A percentile compares a stretch with the other conserved stretches of the same genome.
Evolutionary conservation across 1,284 basidiomycete genomes (phyloP).

Genomic region (Anthracocystis walkeri): DNA sequence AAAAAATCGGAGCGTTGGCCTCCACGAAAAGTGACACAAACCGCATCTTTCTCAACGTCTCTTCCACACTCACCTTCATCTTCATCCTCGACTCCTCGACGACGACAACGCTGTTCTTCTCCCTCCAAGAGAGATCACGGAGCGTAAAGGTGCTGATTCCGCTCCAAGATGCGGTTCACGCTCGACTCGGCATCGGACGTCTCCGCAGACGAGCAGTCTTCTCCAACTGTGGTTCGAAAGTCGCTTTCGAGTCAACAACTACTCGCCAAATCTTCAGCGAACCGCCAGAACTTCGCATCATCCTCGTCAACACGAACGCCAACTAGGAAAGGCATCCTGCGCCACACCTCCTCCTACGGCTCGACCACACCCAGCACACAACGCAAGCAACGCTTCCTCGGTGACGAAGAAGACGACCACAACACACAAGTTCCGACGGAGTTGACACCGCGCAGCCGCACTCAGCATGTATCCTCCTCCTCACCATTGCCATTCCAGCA

Average conservation of each 20-base stretch:
- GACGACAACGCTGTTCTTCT: neutral
- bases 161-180: conserved; percentile 30
- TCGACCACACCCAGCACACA: conserved; percentile 16
- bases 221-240: conserved; percentile 27
- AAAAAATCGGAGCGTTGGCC: neutral
- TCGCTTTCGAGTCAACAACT: conserved; percentile 20
- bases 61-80: neutral
- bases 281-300: conserved; percentile 29
- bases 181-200: conserved; percentile 42
- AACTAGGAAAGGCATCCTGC: conserved; percentile 35
- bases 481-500: conserved; percentile 18
- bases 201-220: conserved; percentile 32
- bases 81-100: neutral
- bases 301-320: conserved; percentile 25
- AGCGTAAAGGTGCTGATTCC: neutral
- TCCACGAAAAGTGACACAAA: neutral
- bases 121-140: neutral
- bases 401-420: conserved; percentile 3
- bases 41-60: neutral
- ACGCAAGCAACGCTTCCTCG: conserved; percentile 21
- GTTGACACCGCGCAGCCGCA: conserved; percentile 7
- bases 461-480: neutral
- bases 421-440: neutral
- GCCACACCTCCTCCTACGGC: conserved; percentile 27
- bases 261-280: neutral